A percentile compares a stretch with the other conserved stretches of the same genome.
Evolutionary conservation across 2,329 filamentous ascomycete genomes (phyloP).

Genomic region (Diplocarpon rosae): DNA sequence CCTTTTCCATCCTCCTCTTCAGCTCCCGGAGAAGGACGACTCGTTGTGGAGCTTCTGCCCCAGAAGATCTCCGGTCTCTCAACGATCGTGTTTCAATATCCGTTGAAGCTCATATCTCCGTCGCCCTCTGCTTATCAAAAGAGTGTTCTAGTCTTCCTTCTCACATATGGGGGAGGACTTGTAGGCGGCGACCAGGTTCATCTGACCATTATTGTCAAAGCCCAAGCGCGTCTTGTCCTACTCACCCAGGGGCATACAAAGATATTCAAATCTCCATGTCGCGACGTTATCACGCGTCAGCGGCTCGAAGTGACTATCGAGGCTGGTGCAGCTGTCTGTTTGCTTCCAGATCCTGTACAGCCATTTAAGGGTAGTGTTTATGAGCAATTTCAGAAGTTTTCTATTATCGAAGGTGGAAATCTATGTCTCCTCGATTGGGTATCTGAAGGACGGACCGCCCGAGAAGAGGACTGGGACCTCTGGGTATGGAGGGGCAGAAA

Average conservation of each 20-base stretch:
- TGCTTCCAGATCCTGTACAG: slow-evolving; percentile 85
- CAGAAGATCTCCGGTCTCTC: slow-evolving; percentile 60
- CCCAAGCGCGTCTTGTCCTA: slow-evolving; percentile 53
- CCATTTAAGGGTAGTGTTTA: slow-evolving; percentile 80
- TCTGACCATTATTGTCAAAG: slow-evolving; percentile 54
- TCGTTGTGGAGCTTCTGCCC: slow-evolving; percentile 63
- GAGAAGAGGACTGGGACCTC: slow-evolving; percentile 84
- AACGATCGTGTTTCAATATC: slow-evolving; percentile 79
- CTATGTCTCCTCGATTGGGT: slow-evolving; percentile 92
- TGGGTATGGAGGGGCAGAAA: slow-evolving; percentile 71
- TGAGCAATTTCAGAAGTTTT: slow-evolving; percentile 73
- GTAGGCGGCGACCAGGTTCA: slow-evolving; percentile 77
- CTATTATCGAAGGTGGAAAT: slow-evolving; percentile 43
- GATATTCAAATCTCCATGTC: slow-evolving; percentile 69
- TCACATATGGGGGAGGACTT: slow-evolving; percentile 90
- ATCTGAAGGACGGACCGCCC: slow-evolving; percentile 71
- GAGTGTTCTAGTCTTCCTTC: slow-evolving; percentile 72
- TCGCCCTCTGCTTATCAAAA: slow-evolving; percentile 50
- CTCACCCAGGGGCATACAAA: slow-evolving; percentile 80
- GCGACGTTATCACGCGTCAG: slow-evolving; percentile 46
- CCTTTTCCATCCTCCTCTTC: slow-evolving; percentile 53
- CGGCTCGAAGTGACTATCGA: slow-evolving; percentile 40
- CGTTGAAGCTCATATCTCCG: slow-evolving; percentile 84
- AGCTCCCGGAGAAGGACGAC: slow-evolving; percentile 64
- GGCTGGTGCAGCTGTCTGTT: slow-evolving; percentile 43